Percentiles rank a stretch among this genome's conserved stretches.
phyloP scores from a whole-genome alignment of 2,329 filamentous ascomycete genomes.

The Alternaria sp. region DNA sequence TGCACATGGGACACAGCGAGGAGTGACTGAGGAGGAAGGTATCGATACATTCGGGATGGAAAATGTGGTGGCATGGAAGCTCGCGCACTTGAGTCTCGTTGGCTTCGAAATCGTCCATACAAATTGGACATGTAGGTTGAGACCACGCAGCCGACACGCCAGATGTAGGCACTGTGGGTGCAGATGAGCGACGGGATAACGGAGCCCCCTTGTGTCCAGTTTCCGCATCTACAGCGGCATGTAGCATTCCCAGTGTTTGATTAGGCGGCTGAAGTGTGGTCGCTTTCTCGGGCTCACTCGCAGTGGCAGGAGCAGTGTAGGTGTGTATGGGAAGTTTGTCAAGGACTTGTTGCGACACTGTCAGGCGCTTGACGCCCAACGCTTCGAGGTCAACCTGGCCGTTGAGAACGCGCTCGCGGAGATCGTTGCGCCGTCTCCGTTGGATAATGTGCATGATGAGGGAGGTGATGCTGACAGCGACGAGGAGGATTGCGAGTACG shows the following conservation, averaged over 20 bases:
- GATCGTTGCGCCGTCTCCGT: slow-evolving; percentile 68
- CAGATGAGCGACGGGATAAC: slow-evolving; percentile 26
- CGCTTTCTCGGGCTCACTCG: slow-evolving; percentile 25
- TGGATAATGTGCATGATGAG: slow-evolving; percentile 79
- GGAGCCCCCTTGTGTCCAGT: slow-evolving; percentile 21
- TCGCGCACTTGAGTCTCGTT: slow-evolving; percentile 78
- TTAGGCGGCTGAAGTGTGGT: slow-evolving; percentile 12
- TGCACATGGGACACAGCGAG: slow-evolving; percentile 90
- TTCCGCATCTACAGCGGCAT: slow-evolving; percentile 21
- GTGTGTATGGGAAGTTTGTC: slow-evolving; percentile 78
- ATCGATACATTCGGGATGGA: slow-evolving; percentile 91
- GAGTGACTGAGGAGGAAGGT: slow-evolving; percentile 78
- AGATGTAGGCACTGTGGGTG: slow-evolving; percentile 15
- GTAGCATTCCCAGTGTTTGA: slow-evolving; percentile 11
- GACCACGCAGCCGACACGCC: slow-evolving; percentile 54
- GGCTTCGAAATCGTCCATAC: slow-evolving; percentile 78
- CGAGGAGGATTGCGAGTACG: slow-evolving; percentile 73
- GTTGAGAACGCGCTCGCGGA: slow-evolving; percentile 73
- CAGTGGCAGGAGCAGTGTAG: slow-evolving; percentile 58
- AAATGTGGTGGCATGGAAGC: slow-evolving; percentile 89
- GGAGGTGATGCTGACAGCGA: slow-evolving; percentile 71
- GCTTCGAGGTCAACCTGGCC: slow-evolving; percentile 88
- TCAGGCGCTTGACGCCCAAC: slow-evolving; percentile 81
- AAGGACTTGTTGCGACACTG: slow-evolving; percentile 74
- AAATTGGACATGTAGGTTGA: slow-evolving; percentile 89